Conservation (phyloP, 257 asterid genomes). For the Salvia hispanica region DNA sequence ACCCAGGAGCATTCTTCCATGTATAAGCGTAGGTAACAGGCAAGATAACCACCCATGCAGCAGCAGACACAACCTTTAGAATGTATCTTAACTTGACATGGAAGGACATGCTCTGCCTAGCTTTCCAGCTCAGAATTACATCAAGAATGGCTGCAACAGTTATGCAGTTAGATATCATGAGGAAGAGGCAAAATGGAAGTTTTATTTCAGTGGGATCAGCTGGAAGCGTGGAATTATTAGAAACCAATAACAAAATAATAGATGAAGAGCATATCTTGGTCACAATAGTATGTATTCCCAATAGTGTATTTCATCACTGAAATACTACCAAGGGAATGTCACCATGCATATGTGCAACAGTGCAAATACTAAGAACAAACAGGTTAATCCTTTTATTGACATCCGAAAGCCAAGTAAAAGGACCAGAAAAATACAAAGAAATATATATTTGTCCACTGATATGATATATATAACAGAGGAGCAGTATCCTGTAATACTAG, state of each 20-base stretch:
- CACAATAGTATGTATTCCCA: conserved; percentile 10
- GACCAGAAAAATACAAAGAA: background rate
- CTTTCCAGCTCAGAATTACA: conserved; percentile 84
- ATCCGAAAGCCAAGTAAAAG: background rate
- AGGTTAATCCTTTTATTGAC: background rate
- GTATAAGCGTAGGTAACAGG: conserved; percentile 97
- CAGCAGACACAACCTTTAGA: conserved; percentile 83
- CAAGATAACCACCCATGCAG: conserved; percentile 89
- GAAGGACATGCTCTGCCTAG: conserved; percentile 88
- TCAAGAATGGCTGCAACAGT: conserved; percentile 79
- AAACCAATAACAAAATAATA: conserved; percentile 5
- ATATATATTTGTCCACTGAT: background rate
- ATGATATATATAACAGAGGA: background rate
- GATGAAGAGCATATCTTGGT: conserved; percentile 14
- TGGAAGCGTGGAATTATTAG: background rate
- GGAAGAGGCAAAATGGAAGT: conserved; percentile 9
- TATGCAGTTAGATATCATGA: conserved; percentile 23
- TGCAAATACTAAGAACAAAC: background rate
- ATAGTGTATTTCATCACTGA: conserved; percentile 1
- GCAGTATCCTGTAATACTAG: background rate
- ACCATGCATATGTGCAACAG: background rate
- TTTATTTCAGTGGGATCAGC: background rate
- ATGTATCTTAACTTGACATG: conserved; percentile 88
- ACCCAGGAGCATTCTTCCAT: conserved; percentile 86
- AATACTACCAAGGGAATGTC: conserved; percentile 5